A percentile compares a stretch with the other conserved stretches of the same genome.
Conservation (phyloP, 352 stramenopile genomes). For the Pythium chondricola region DNA sequence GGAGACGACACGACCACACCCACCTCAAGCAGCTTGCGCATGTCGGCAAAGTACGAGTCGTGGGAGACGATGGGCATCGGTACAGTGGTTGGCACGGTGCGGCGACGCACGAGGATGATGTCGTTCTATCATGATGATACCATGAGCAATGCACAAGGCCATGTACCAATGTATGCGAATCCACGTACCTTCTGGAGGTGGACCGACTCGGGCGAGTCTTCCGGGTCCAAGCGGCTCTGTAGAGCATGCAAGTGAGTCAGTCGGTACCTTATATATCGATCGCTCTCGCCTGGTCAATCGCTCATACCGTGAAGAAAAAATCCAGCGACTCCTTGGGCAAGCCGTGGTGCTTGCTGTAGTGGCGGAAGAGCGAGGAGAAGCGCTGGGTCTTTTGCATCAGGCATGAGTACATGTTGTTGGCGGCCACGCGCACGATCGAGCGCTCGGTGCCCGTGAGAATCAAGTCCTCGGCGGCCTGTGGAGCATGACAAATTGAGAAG, state of each 20-base stretch:
- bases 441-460: conserved; percentile 71
- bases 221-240: conserved; percentile 69
- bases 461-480: conserved; percentile 68
- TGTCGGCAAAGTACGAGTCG: conserved; percentile 70
- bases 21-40: conserved; percentile 69
- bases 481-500: not conserved
- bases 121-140: conserved; percentile 49
- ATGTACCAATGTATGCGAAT: not conserved
- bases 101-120: conserved; percentile 75
- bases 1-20: not conserved
- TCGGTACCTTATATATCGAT: not conserved
- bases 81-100: conserved; percentile 30
- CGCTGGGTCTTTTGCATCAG: conserved; percentile 98
- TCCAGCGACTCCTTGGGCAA: conserved; percentile 95
- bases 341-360: conserved; percentile 99
- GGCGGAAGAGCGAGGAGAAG: conserved; percentile 96
- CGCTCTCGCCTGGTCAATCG: no score
- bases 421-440: conserved; percentile 75
- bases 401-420: conserved; percentile 91
- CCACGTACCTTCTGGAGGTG: conserved; percentile 69
- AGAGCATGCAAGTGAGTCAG: no score
- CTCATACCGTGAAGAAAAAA: conserved; percentile 95
- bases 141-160: conserved; percentile 1
- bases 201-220: conserved; percentile 81
- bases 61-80: conserved; percentile 46